Evolutionary conservation across 169 alveolate species (phyloP), one percentile per base, ranked within the genome.

Genomic region (Eimeria maxima): DNA sequence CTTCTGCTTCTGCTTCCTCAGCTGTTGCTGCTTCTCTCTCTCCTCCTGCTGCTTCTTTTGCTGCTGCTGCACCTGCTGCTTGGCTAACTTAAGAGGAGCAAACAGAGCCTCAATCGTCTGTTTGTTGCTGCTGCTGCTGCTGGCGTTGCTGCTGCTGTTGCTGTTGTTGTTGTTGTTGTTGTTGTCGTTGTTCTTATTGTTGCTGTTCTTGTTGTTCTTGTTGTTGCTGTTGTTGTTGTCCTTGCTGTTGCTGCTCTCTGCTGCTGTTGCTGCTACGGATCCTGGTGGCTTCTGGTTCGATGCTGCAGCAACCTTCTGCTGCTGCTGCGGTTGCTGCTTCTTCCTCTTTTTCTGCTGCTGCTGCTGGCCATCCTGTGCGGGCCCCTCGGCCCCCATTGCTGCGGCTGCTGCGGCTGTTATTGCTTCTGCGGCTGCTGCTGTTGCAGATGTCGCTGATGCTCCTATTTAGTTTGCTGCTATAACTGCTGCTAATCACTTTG

Each of bases 61-160:
- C 67, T 14, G 67, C 67, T 57, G 67, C 18, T 57, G 16, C n/a
- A 3, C 24, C 67, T 57, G 81, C 81, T 71, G 42, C 81, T 71
- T 11, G 10, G 81, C 81, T 38, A 45, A 22, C 16, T 67, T 67
- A 20, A 67, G 78, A 20, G 78, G 78, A n/a, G 78, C 78, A 14
- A 67, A 67, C 44, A 67, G 27, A 27, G 6, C 78, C 6, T 67
- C 78, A 27, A 67, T 67, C 44, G 6, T 20, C 7, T 27, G 78
- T 27, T 71, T 71, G 81, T 8, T 24, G 81, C 81, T 71, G 38
- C 42, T 71, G 81, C 81, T n/a, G 81, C 81, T 71, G 81, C 81
- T n/a, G 45, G n/a, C n/a, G 45, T 71, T 71, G 78, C 16, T 67
- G 78, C 78, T 67, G 78, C 78, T 67, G 78, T 20, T 67, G 78